Evolutionary conservation across 345 rosid species (phyloP), one percentile per base, ranked within the genome.

Genomic region (Orychophragmus violaceus): DNA sequence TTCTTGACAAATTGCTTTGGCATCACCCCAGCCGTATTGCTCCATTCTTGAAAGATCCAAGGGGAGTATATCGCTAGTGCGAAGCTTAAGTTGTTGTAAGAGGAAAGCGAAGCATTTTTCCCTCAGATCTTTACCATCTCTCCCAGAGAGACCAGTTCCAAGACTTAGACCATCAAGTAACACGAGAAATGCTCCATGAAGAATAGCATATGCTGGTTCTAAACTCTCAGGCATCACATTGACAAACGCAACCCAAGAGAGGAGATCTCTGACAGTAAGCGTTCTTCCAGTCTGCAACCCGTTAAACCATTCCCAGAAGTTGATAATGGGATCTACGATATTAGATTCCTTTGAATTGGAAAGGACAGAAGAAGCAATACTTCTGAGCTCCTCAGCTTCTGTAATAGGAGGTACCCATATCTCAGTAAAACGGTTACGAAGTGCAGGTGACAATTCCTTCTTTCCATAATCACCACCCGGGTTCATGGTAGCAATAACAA

Each of bases 401-500:
- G 69, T 59, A 66, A 93, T 87, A 68, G 90, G 72, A 39, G 97
- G 92, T 24, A 93, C 97, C 98, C 98, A 93, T 76, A 93, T 90
- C 85, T 93, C 98, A 16, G 98, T 93, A 66, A 93, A 93, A 59
- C 98, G 82, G 77, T 90, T 93, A 48, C 96, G 96, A 54, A 93
- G 95, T 37, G 98, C 98, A 33, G 97, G 97, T 59, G 97, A 90
- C 62, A 90, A 80, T 80, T 93, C 98, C 83, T 93, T 93, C 81
- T 93, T 93, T 36, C 98, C 97, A 81, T 83, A 93, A 72, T 93
- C 98, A 78, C 98, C 97, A 75, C 98, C 98, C 70, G 98, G 98
- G 72, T 93, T 93, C 98, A 93, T 93, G 12, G 98, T 93, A 59
- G 95, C 97, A 70, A 93, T 83, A 74, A 88, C 84, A 69, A 90